Evolutionary conservation across 139 green algal species (phyloP), one percentile per base, ranked within the genome.

Genomic region (Picochlorum sp.): DNA sequence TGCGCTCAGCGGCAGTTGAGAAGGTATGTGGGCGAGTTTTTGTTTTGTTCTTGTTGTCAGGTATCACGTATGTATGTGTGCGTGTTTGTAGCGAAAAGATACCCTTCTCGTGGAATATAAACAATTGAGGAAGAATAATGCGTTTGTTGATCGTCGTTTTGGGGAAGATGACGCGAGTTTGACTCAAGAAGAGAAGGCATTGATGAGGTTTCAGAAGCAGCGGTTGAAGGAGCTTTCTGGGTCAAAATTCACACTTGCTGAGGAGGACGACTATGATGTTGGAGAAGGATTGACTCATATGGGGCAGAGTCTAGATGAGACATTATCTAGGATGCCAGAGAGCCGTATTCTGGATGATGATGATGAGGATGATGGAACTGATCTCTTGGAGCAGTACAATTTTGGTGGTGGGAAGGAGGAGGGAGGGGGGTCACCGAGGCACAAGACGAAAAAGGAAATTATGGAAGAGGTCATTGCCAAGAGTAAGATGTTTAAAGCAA

Each of bases 401-500:
- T 72, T 72, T 72, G 65, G 65, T 41, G 65, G 65, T n/a, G 65
- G 65, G 9, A 24, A 51, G 21, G 61, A 62, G 10, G 30, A 8
- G 9, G 20, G 58, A 6, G 34, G 67, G 1, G 58, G 37, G 28
- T 69, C 46, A 23, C 32, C 41, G 11, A 78, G 72, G 37, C 58
- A 24, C 28, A 84, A 57, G 26, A 54, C 16, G 8, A 66, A 66
- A 10, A 47, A 54, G n/a, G 82, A 98, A 83, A 78, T 97, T 6
- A 97, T 98, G 92, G 89, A 93, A 65, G 92, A 98, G 83, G 73
- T 98, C 49, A 96, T 98, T 32, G 87, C 88, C 38, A 97, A 97
- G 80, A 92, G 82, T 79, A 96, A 96, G 74, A 67, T 68, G 4
- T 78, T 71, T 77, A 87, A 89, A 65, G 88, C 88, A 7, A 65